These are phyloP conservation scores for Pichia californica DNA, from an alignment of 805 yeast species.

Conservation along the genomic window DNA sequence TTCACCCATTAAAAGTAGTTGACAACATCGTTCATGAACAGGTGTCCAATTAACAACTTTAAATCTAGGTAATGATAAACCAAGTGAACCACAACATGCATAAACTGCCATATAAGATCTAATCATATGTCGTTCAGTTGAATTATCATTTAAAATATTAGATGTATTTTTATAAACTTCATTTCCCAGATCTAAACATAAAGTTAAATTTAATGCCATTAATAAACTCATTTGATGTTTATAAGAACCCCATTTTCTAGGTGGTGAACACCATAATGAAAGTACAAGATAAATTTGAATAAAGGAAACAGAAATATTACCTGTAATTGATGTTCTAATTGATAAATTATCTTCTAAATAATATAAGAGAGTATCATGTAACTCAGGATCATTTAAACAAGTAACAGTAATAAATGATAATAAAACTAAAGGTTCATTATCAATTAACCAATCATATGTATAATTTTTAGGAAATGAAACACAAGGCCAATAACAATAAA, in stretches of 20 bases:
- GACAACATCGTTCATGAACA: constrained; percentile 35
- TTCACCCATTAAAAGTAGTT: constrained; percentile 31
- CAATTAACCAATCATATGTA: constrained; percentile 35
- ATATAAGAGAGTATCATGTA: constrained; percentile 37
- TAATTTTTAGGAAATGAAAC: constrained; percentile 34
- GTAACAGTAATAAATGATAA: constrained; percentile 41
- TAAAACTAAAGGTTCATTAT: constrained; percentile 38
- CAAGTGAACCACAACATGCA: constrained; percentile 45
- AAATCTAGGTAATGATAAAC: constrained; percentile 44
- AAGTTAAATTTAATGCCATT: constrained; percentile 37
- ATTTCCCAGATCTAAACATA: constrained; percentile 45
- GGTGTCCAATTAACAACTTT: constrained; percentile 44
- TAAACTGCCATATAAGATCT: constrained; percentile 43
- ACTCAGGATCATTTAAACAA: constrained; percentile 37
- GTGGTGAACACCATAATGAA: constrained; percentile 50
- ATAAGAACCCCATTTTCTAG: constrained; percentile 45
- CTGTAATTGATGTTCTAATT: constrained; percentile 37
- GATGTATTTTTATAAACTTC: constrained; percentile 25
- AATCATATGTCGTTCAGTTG: constrained; percentile 32
- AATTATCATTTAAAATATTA: constrained; percentile 23
- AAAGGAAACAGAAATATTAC: constrained; percentile 36
- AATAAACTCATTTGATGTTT: constrained; percentile 45
- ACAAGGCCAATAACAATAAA: constrained; percentile 44
- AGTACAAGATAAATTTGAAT: constrained; percentile 39
- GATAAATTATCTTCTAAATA: constrained; percentile 42